Evolutionary conservation across 2,329 filamentous ascomycete genomes (phyloP), one percentile per base, ranked within the genome.

Genomic region (Cladobotryum protrusum): DNA sequence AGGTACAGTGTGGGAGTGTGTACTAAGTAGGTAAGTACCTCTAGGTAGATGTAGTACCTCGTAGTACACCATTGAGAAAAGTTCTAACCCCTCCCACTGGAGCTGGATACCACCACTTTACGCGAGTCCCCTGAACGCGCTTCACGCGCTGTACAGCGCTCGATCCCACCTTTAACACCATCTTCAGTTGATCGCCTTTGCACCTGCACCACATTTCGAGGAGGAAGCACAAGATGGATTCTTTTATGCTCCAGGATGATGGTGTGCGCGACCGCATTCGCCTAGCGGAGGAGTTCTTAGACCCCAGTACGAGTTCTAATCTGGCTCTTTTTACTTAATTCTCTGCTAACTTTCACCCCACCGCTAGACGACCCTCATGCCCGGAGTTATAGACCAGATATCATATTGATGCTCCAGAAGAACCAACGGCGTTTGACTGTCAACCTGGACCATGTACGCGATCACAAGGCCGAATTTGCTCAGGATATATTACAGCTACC

Each of bases 241-340:
- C 76, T 53, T 74, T 82, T 59, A 82, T 86, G 72, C 81, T 95
- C 61, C 82, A 86, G 69, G 91, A 96, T 77, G 88, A 93, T 70
- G 89, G 86, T 57, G 83, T 86, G 61, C 81, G 83, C 60, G 85
- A 95, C 72, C 88, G 90, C 62, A 82, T 96, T 67, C 86, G 89
- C 61, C 82, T 86, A 56, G 90, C 89, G n/a, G 81, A 86, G 61
- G 91, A 96, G 67, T 96, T 97, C 64, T 82, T 97, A 40, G 92
- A 96, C 74, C 92, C 92, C 54, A 85, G 90, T 96, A 79, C 63
- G 85, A 43, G 33, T 43, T 11, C 19, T 15, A 34, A 20, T 19
- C 36, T 19, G 11, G n/a, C 14, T 32, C 34, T 12, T 18, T 14
- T 41, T 40, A 5, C 18, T 8, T 29, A 8, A 15, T 34, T 13